A percentile compares a stretch with the other conserved stretches of the same genome.
phyloP scores from a whole-genome alignment of 2,329 filamentous ascomycete species.

The Akanthomyces muscarius region DNA sequence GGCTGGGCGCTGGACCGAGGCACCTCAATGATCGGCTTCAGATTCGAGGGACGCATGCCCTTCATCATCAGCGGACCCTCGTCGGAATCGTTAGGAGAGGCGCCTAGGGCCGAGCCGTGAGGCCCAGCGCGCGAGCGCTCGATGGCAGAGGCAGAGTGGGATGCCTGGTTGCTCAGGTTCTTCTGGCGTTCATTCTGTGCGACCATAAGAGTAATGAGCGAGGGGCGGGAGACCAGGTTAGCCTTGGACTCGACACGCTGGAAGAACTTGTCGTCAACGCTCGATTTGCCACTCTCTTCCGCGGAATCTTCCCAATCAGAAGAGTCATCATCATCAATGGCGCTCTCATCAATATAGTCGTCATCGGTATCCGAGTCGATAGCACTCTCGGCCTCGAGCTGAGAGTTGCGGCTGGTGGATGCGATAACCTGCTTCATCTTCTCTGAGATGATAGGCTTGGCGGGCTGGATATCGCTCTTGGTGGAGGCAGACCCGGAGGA shows the following conservation, averaged over 20 bases:
- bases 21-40: conserved; percentile 57
- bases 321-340: conserved; percentile 67
- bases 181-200: conserved; percentile 69
- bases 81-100: conserved; percentile 56
- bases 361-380: conserved; percentile 60
- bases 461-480: conserved; percentile 47
- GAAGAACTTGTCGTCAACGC: conserved; percentile 79
- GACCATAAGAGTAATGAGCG: conserved; percentile 85
- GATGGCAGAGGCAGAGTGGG: conserved; percentile 66
- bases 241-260: conserved; percentile 84
- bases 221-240: conserved; percentile 79
- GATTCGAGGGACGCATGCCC: conserved; percentile 46
- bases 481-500: conserved; percentile 75
- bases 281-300: conserved; percentile 78
- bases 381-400: conserved; percentile 51
- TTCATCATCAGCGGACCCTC: conserved; percentile 63
- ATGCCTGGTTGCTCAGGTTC: conserved; percentile 63
- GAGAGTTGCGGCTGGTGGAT: conserved; percentile 59
- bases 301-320: conserved; percentile 64
- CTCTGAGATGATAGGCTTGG: conserved; percentile 36
- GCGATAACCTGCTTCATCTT: conserved; percentile 80
- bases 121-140: conserved; percentile 54
- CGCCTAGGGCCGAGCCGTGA: conserved; percentile 40
- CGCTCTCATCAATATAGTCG: conserved; percentile 75
- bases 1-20: conserved; percentile 69